Evolutionary conservation across 805 yeast species (phyloP), one percentile per base, ranked within the genome.

Genomic region (Schwanniomyces polymorphus): DNA sequence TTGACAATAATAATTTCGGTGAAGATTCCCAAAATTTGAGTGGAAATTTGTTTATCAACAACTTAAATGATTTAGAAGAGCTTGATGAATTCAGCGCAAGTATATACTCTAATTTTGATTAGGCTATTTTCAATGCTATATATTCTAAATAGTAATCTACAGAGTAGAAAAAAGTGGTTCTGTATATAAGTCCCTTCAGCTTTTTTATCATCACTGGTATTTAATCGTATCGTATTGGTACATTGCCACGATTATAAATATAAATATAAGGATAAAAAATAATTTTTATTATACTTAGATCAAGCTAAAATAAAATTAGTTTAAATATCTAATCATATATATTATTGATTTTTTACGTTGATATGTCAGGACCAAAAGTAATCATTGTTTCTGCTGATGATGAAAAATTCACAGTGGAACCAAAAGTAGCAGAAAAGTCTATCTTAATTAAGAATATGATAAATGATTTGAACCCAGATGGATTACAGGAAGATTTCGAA

Each of bases 21-120:
- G 52, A 51, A 18, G 48, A 52, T 6, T 46, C 44, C 8, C 46
- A 47, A 7, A 64, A 64, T 37, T 48, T 60, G 17, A 47, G 65
- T 1, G 78, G 77, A 10, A 73, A 73, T 50, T 58, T 63, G 12
- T 73, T 64, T 52, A 57, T 73, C 29, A 71, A 68, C 55, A 63
- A 51, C 44, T 51, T 71, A 47, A 70, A 70, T 54, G 67, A 63
- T 34, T 56, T 67, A 27, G 84, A 80, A 14, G 90, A 84, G 52
- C 75, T 91, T 47, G 95, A 88, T 54, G 97, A 90, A 50, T 77
- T 91, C 55, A 85, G 96, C 67, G 97, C 97, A 4, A 78, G 90
- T 54, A 91, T 91, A 7, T 91, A 91, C 64, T 86, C 96, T 16
- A 90, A 90, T 59, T 88, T 87, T 53, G 77, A 72, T 45, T 71